phyloP scores from a whole-genome alignment of 345 rosid genomes.

The Conringia planisiliqua region DNA sequence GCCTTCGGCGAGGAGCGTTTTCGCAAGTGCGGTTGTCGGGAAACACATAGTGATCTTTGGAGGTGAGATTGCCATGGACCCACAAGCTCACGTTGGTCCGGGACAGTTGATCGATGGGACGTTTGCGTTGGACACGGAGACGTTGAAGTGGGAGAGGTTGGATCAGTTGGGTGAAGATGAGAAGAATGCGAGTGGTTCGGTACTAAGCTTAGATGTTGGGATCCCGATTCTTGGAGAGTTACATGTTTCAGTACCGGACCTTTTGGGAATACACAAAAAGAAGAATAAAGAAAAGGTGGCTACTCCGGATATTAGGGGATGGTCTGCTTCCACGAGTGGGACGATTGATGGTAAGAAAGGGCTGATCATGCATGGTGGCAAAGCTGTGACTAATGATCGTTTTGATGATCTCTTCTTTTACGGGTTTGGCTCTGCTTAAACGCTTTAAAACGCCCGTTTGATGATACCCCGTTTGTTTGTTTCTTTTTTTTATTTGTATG shows the following conservation, averaged over 20 bases:
- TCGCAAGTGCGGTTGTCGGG: constrained; percentile 26
- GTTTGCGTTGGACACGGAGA: constrained; percentile 22
- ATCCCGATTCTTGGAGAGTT: too few relatives aligned
- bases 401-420: constrained; percentile 27
- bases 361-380: constrained; percentile 26
- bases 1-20: constrained; percentile 27
- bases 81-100: constrained; percentile 21
- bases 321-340: constrained; percentile 27
- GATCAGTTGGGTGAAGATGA: constrained; percentile 9
- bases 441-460: too few relatives aligned
- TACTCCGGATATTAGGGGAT: constrained; percentile 18
- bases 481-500: too few relatives aligned
- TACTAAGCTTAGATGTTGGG: too few relatives aligned
- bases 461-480: too few relatives aligned
- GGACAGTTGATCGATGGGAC: constrained; percentile 23
- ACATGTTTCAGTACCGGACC: too few relatives aligned
- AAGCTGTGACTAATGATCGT: constrained; percentile 24
- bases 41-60: constrained; percentile 29
- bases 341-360: constrained; percentile 25
- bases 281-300: too few relatives aligned
- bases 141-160: constrained; percentile 20
- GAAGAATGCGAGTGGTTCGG: too few relatives aligned
- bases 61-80: constrained; percentile 29
- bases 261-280: too few relatives aligned
- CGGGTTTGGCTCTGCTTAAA: not conserved